A percentile compares a stretch with the other conserved stretches of the same genome.
These are phyloP conservation scores for Arthrocladium fulminans DNA, from an alignment of 2,329 filamentous ascomycete species.

Conservation along the genomic window DNA sequence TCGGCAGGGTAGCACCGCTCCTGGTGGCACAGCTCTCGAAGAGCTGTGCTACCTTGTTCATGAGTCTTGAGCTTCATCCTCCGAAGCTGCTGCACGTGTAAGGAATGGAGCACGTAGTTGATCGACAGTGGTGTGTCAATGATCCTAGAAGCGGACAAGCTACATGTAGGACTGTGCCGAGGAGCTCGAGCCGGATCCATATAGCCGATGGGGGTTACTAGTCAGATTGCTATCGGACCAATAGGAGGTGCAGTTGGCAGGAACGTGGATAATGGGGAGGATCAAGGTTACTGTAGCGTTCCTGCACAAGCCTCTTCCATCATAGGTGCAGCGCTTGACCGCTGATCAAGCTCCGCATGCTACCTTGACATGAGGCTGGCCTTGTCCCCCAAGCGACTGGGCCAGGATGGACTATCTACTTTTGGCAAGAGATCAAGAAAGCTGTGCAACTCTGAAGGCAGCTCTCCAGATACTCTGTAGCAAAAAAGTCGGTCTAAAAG, in stretches of 20 bases:
- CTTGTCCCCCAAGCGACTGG: too few species aligned
- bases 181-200: background rate
- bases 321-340: background rate
- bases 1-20: background rate
- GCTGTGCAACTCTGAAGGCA: too few species aligned
- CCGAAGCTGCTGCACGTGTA: constrained; percentile 3
- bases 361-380: too few species aligned
- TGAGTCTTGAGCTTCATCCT: constrained; percentile 3
- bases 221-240: background rate
- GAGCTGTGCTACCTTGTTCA: background rate
- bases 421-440: too few species aligned
- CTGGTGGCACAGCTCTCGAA: constrained; percentile 1
- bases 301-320: constrained; percentile 7
- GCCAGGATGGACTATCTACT: too few species aligned
- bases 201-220: too few species aligned
- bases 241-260: background rate
- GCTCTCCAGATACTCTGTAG: too few species aligned
- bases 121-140: background rate
- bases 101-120: background rate
- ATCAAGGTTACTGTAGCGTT: background rate
- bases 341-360: too few species aligned
- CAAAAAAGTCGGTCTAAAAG: too few species aligned
- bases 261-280: background rate
- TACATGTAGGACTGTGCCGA: background rate
- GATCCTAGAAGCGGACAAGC: background rate